Conservation (phyloP, 495 filamentous ascomycete genomes). For the Penicillium ochrochloron region DNA sequence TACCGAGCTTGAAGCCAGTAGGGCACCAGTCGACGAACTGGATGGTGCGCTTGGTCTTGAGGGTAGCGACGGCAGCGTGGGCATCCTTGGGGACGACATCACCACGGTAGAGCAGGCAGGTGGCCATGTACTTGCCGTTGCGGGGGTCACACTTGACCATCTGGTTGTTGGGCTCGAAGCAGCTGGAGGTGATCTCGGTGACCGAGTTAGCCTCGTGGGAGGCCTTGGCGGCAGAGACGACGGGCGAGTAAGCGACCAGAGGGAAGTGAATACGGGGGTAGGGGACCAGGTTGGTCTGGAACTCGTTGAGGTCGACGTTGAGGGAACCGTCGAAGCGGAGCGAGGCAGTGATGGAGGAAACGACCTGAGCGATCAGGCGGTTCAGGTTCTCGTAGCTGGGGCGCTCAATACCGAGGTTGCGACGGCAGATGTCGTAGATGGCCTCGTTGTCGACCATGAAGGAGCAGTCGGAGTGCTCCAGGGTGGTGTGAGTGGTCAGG, state of each 20-base stretch:
- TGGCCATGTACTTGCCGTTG: slow-evolving; percentile 99
- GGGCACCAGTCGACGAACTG: slow-evolving; percentile 99
- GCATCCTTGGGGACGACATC: slow-evolving; percentile 97
- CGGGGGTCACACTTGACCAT: slow-evolving; percentile 99
- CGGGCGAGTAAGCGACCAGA: slow-evolving; percentile 92
- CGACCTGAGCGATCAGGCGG: slow-evolving; percentile 97
- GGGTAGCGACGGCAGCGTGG: slow-evolving; percentile 84
- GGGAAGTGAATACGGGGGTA: slow-evolving; percentile 99
- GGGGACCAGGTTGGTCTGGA: slow-evolving; percentile 99
- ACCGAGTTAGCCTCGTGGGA: slow-evolving; percentile 86
- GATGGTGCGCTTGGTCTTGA: slow-evolving; percentile 98
- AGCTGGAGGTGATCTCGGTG: slow-evolving; percentile 66
- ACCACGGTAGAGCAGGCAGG: slow-evolving; percentile 95
- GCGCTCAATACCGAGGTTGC: slow-evolving; percentile 94
- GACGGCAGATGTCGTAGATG: slow-evolving; percentile 98
- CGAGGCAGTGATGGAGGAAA: slow-evolving; percentile 97
- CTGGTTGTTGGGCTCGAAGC: slow-evolving; percentile 85
- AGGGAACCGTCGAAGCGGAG: slow-evolving; percentile 98
- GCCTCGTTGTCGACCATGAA: slow-evolving; percentile 99
- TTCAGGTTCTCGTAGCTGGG: slow-evolving; percentile 98
- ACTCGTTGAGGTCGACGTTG: slow-evolving; percentile 99
- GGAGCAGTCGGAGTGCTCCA: slow-evolving; percentile 98
- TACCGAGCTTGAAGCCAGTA: slow-evolving; percentile 99
- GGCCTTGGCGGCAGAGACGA: slow-evolving; percentile 91
- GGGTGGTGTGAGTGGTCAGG: slow-evolving; percentile 96